Conservation (phyloP, 2,329 filamentous ascomycete genomes). For the Fusarium newnesense region DNA sequence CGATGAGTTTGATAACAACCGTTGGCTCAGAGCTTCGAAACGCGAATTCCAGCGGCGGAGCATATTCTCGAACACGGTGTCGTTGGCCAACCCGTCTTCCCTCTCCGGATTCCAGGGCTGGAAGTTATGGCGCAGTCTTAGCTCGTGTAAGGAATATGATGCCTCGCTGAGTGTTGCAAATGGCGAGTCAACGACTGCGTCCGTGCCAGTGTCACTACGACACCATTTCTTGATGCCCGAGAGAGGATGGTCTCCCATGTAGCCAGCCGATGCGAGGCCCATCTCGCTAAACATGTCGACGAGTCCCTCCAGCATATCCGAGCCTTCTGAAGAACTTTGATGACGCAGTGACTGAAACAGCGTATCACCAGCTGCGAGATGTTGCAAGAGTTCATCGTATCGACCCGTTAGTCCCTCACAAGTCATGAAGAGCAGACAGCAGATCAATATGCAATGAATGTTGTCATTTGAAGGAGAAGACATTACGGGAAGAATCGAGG, state of each 20-base stretch:
- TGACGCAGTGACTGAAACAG: not conserved
- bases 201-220: not conserved
- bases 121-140: not conserved
- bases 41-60: not conserved
- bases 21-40: not conserved
- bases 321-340: fast-evolving
- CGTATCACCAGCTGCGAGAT: conserved; percentile 1
- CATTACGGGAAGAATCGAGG: conserved; percentile 3
- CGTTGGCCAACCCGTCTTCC: not conserved
- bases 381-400: not conserved
- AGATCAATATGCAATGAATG: not conserved
- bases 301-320: not conserved
- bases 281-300: conserved; percentile 1
- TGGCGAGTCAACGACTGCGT: fast-evolving
- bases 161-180: not conserved
- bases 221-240: not conserved
- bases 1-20: fast-evolving
- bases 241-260: not conserved
- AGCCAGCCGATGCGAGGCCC: not conserved
- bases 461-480: not conserved
- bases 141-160: not conserved
- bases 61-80: not conserved
- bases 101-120: not conserved
- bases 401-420: conserved; percentile 7
- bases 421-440: conserved; percentile 9